These are phyloP conservation scores for Silybum marianum DNA, from an alignment of 129 eudicot genomes.

Conservation along the genomic window DNA sequence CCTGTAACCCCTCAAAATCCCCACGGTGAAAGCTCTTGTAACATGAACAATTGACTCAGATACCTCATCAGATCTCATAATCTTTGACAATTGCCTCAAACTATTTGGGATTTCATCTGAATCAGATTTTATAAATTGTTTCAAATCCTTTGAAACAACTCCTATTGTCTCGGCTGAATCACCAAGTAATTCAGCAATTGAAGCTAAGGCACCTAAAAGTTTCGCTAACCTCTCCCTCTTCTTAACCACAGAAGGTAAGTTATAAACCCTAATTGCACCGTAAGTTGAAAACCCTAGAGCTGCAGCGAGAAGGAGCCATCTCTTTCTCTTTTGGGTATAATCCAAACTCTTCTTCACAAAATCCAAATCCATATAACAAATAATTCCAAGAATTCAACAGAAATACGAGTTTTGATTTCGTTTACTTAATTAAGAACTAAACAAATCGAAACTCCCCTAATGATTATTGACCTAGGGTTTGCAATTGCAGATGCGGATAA, in stretches of 20 bases:
- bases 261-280: constrained; percentile 60
- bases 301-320: constrained; percentile 47
- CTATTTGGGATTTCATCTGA: constrained; percentile 85
- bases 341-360: constrained; percentile 50
- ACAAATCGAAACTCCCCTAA: background rate
- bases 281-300: constrained; percentile 65
- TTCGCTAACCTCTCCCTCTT: constrained; percentile 64
- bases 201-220: constrained; percentile 56
- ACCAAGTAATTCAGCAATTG: constrained; percentile 62
- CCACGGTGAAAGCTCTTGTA: constrained; percentile 60
- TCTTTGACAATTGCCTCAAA: constrained; percentile 77
- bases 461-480: constrained; percentile 22
- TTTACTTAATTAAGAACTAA: constrained; percentile 9
- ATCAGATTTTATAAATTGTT: constrained; percentile 73
- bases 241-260: constrained; percentile 59
- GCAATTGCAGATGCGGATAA: constrained; percentile 8
- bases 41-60: constrained; percentile 51
- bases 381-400: background rate
- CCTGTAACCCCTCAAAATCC: constrained; percentile 56
- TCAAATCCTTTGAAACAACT: constrained; percentile 72
- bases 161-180: constrained; percentile 84
- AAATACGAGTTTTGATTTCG: background rate
- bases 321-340: constrained; percentile 51
- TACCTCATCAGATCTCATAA: constrained; percentile 67
- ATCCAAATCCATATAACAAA: constrained; percentile 57